phyloP scores from a whole-genome alignment of 2,329 filamentous ascomycete species.

The Phyllosticta citriasiana region DNA sequence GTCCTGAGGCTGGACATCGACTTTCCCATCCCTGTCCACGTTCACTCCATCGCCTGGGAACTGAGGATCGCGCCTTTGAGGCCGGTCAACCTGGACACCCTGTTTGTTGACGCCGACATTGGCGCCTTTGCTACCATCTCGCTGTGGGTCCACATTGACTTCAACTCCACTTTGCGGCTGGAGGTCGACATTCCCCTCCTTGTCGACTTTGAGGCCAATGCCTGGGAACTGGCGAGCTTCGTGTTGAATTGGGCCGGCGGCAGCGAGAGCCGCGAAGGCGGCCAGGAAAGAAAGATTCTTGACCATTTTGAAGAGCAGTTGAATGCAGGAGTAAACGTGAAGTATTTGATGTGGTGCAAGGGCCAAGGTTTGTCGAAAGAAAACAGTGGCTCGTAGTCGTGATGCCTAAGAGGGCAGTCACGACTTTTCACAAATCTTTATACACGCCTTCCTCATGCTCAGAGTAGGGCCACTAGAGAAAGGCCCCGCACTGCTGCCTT shows the following conservation, averaged over 20 bases:
- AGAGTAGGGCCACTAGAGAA: background rate
- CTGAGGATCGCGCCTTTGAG: background rate
- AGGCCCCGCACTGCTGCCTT: background rate
- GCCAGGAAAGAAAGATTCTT: background rate
- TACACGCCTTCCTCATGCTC: background rate
- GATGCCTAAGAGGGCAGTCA: fast-evolving
- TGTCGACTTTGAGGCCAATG: background rate
- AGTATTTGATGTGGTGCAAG: too few relatives aligned
- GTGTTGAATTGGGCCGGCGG: background rate
- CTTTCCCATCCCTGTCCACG: background rate
- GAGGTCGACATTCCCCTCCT: background rate
- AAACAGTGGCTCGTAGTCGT: too few relatives aligned
- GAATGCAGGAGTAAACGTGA: too few relatives aligned
- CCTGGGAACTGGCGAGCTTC: background rate
- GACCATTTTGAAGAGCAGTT: background rate
- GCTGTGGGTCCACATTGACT: background rate
- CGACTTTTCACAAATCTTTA: background rate
- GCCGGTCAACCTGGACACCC: background rate
- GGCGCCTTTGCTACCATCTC: background rate
- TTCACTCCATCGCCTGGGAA: too few relatives aligned
- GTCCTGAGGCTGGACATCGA: background rate
- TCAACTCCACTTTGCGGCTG: background rate
- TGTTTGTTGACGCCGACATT: background rate
- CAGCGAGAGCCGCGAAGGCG: background rate
- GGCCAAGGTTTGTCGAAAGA: too few relatives aligned